Evolutionary conservation across 495 filamentous ascomycete species (phyloP), one percentile per base, ranked within the genome.

Genomic region (Parathielavia hyrcaniae): DNA sequence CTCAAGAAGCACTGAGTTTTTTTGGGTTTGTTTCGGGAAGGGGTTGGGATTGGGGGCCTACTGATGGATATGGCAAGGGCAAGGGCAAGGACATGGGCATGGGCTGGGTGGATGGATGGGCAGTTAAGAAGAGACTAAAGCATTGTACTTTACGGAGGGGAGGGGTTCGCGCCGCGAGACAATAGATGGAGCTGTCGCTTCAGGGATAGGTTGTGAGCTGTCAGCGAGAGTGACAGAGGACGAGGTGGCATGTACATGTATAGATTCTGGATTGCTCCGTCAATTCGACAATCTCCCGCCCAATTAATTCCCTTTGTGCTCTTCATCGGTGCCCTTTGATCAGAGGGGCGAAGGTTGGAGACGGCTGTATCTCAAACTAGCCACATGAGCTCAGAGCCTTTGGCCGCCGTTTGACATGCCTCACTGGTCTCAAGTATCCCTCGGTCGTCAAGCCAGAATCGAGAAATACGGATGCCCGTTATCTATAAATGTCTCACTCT

Each of bases 1-100:
- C 69, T 77, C 67, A 84, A 80, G 75, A 74, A 65, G 55, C 74
- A 79, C 71, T 79, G 68, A 69, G 39, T 30, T n/a, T n/a, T n/a
- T n/a, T 30, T 30, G 26, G 6, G 26, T 4, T n/a, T n/a, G n/a
- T n/a, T 12, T 8, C 1, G 4, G 47, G 47, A 50, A 16, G 47
- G 23, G 26, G 14, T 4, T 13, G 22, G n/a, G n/a, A n/a, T n/a
- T n/a, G 17, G 2, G 22, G 17, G 44, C 19, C 19, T 19, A 30
- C 10, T 32, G 32, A 44, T 19, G 23, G 6, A 12, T 16, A 5
- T 23, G 26, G 26, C 14, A 34, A 41, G 17, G 13, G 30, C 13
- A 38, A 23, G 53, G 32, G n/a, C 10, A 20, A 26, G 12, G 51
- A 20, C 22, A 23, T 32, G 1, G 30, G 17, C 20, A 16, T 54